These are phyloP conservation scores for Erysimum cheiri DNA, from an alignment of 441 rosid species.

Conservation along the genomic window DNA sequence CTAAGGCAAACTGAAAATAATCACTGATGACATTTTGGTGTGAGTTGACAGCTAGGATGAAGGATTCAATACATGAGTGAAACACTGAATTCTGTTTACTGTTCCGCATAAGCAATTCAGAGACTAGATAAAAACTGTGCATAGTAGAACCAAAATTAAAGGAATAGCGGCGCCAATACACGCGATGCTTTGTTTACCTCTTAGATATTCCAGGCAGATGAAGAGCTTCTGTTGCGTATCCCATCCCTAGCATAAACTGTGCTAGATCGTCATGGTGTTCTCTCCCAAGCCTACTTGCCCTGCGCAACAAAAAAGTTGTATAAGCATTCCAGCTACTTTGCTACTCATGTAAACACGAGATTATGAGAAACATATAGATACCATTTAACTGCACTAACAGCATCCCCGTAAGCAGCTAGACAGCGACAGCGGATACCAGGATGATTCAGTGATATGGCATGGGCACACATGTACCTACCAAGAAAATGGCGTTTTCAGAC, in stretches of 20 bases:
- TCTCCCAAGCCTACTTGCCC: conserved; percentile 99
- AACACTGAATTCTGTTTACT: conserved; percentile 15
- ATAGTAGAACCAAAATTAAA: conserved; percentile 11
- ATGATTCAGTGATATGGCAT: conserved; percentile 96
- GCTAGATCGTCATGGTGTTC: conserved; percentile 99
- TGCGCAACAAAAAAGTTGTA: conserved; percentile 43
- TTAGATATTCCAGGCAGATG: conserved; percentile 99
- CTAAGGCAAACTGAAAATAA: conserved; percentile 22
- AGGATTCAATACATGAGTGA: conserved; percentile 2
- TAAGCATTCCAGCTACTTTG: conserved; percentile 29
- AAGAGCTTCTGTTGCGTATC: conserved; percentile 99
- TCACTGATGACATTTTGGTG: conserved; percentile 11
- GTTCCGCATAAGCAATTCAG: conserved; percentile 4
- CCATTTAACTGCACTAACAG: conserved; percentile 99
- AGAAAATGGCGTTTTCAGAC: conserved; percentile 29
- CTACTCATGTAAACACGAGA: conserved; percentile 17
- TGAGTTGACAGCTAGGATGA: conserved; percentile 7
- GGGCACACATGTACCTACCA: conserved; percentile 94
- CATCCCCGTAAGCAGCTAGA: conserved; percentile 98
- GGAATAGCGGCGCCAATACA: conserved; percentile 20
- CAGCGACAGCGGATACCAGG: conserved; percentile 98
- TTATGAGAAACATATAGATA: conserved; percentile 42
- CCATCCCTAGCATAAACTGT: conserved; percentile 98
- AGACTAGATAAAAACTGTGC: conserved; percentile 18
- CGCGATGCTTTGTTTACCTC: conserved; percentile 56